Evolutionary conservation across 1,284 basidiomycete species (phyloP).

Genomic region (Ceratorhiza oryzae-sativae): DNA sequence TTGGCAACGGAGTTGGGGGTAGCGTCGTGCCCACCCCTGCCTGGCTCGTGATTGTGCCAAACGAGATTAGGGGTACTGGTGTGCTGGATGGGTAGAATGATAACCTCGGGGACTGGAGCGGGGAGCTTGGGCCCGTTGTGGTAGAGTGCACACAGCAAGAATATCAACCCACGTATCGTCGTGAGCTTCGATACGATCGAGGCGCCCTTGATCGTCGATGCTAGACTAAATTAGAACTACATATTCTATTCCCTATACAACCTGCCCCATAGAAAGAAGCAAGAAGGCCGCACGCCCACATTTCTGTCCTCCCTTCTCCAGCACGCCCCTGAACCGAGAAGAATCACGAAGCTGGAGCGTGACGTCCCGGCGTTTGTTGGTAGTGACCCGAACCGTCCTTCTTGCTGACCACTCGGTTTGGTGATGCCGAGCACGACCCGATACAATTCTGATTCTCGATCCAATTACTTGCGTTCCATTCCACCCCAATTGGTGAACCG

Average conservation of each 20-base stretch:
- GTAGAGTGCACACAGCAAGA: conserved; percentile 1
- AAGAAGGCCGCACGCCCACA: background rate
- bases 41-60: background rate
- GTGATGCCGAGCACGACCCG: no score
- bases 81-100: background rate
- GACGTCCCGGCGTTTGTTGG: background rate
- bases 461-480: no score
- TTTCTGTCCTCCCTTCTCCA: background rate
- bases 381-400: no score
- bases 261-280: background rate
- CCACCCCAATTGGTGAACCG: no score
- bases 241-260: background rate
- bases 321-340: background rate
- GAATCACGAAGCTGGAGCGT: background rate
- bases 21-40: no score
- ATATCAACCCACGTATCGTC: conserved; percentile 9
- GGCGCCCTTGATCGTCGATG: conserved; percentile 1
- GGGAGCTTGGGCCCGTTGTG: background rate
- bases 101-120: background rate
- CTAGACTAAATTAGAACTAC: background rate
- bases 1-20: background rate
- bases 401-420: no score
- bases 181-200: background rate
- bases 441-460: no score
- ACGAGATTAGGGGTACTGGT: background rate